Evolutionary conservation across 2,329 filamentous ascomycete genomes (phyloP).

Genomic region (Ophiostoma perfectum): DNA sequence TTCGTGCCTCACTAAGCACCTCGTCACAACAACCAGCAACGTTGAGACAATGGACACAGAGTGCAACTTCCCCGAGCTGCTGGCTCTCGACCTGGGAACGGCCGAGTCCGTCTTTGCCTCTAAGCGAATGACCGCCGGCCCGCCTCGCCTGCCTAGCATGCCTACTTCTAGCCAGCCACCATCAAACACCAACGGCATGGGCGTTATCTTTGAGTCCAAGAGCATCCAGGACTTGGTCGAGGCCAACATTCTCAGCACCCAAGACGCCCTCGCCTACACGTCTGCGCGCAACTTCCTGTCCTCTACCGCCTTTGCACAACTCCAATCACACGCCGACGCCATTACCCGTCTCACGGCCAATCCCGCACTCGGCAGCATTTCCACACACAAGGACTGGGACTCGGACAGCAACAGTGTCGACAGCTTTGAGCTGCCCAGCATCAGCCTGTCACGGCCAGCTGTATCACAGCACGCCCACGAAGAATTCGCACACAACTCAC

Average conservation of each 20-base stretch:
- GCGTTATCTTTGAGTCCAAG: conserved; percentile 18
- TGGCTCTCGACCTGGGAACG: conserved; percentile 50
- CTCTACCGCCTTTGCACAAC: background rate
- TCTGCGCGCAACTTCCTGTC: conserved; percentile 14
- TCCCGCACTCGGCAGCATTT: background rate
- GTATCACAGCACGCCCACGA: background rate
- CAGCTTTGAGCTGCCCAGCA: conserved; percentile 26
- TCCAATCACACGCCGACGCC: conserved; percentile 3
- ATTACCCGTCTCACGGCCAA: background rate
- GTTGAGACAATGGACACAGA: conserved; percentile 28
- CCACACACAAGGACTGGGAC: conserved; percentile 18
- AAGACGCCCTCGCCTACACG: conserved; percentile 12
- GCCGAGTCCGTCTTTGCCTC: conserved; percentile 45
- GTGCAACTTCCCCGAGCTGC: conserved; percentile 50
- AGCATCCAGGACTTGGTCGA: conserved; percentile 16
- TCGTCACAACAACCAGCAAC: background rate
- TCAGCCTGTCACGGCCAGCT: conserved; percentile 18
- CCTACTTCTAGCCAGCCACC: background rate
- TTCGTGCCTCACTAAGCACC: background rate
- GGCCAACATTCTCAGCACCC: background rate
- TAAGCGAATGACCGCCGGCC: conserved; percentile 49
- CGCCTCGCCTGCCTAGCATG: conserved; percentile 32
- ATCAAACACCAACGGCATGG: conserved; percentile 10
- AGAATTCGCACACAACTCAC: background rate
- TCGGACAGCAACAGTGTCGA: conserved; percentile 25